Base-by-base conservation (phyloP, 768 basidiomycete genomes). In the Tricholoma terreum region DNA sequence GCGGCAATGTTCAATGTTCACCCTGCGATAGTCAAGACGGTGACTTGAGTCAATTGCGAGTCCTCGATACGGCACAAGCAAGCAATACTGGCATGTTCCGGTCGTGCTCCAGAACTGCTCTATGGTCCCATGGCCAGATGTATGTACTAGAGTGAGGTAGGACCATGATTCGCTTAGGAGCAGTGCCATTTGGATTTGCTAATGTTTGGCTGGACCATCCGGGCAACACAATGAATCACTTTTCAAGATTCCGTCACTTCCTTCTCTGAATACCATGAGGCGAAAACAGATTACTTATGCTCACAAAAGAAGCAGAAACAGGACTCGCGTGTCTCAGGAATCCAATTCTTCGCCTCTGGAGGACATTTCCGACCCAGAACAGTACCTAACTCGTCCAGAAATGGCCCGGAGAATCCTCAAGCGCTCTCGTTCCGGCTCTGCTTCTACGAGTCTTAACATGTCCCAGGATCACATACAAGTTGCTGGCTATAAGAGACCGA, bases 281-380 rank as follows among this genome's bases (percentile, higher is more conserved):
- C 58, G 63, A 40, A 64, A 63, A 52, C 61, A 56, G 19, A 54
- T 65, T 6, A 66, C 65, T 9, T 66, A 66, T 56, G 61, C 61
- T 40, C 65, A 46, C 15, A 64, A 51, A 52, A 36, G 55, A 38
- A 43, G 43, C 3, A 58, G 58, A 36, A 58, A 53, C 19, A 50
- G 55, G 19, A 21, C 27, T 9, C 27, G 38, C 27, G 15, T 30
- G 11, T 22, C 34, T 9, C 30, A 36, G 17, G 45, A 58, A 40
- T 48, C 51, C 2, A 35, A n/a, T 24, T 60, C 58, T 17, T 63
- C 63, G 6, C 63, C 63, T 15, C 42, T 57, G 12, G 42, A 49
- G 19, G 42, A 57, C 8, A 58, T 60, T 42, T 17, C 49, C 0
- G 58, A 64, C 22, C 55, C 61, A 49, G 61, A 52, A 9, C 59